These are phyloP conservation scores for Hymenoscyphus infarciens DNA, from an alignment of 2,329 filamentous ascomycete genomes.

Conservation along the genomic window DNA sequence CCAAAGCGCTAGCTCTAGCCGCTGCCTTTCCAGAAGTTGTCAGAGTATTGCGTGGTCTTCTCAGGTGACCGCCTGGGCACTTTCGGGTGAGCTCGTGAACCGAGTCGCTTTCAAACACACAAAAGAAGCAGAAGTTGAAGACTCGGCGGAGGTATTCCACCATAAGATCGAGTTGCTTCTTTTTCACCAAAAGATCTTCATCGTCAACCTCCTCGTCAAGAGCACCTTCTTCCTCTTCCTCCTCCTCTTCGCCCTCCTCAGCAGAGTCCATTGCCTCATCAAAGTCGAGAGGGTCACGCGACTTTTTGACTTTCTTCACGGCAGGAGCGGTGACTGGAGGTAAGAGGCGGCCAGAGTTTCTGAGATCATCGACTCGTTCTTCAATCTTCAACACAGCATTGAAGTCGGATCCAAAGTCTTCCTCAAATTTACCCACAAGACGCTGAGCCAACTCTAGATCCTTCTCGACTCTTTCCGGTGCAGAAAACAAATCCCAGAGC, in stretches of 20 bases:
- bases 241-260: constrained; percentile 69
- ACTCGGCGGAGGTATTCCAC: constrained; percentile 96
- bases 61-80: constrained; percentile 94
- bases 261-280: constrained; percentile 60
- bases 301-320: constrained; percentile 63
- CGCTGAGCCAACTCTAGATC: constrained; percentile 81
- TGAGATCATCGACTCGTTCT: constrained; percentile 78
- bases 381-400: constrained; percentile 80
- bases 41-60: constrained; percentile 81
- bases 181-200: constrained; percentile 83
- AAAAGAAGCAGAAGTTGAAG: constrained; percentile 99
- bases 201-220: constrained; percentile 80
- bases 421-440: constrained; percentile 79
- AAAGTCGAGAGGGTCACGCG: constrained; percentile 52
- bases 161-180: constrained; percentile 93
- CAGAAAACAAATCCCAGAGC: constrained; percentile 92
- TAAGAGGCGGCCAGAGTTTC: constrained; percentile 72
- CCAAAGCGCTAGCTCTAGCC: constrained; percentile 77
- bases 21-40: constrained; percentile 80
- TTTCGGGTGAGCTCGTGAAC: constrained; percentile 94
- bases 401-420: constrained; percentile 72
- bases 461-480: constrained; percentile 87
- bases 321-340: constrained; percentile 53
- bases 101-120: constrained; percentile 96
- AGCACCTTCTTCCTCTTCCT: constrained; percentile 60